These are phyloP conservation scores for Alternaria atra DNA, from an alignment of 2,329 filamentous ascomycete species.

Conservation along the genomic window DNA sequence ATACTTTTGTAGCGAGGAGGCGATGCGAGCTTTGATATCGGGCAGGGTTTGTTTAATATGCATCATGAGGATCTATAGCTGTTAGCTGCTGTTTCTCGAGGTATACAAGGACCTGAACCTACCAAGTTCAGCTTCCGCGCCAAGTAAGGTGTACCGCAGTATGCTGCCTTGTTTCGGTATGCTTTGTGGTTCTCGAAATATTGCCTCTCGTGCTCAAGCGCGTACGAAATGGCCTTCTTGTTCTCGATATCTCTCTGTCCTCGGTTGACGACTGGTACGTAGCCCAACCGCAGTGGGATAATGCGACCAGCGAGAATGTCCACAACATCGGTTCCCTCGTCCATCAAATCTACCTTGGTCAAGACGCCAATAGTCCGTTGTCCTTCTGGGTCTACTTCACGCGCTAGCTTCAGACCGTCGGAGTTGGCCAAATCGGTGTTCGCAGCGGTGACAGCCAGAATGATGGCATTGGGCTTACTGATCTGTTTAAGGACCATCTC, in stretches of 20 bases:
- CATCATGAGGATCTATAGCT: slow-evolving; percentile 90
- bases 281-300: slow-evolving; percentile 92
- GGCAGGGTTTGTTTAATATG: slow-evolving; percentile 99
- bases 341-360: slow-evolving; percentile 99
- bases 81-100: slow-evolving; percentile 34
- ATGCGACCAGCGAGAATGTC: slow-evolving; percentile 98
- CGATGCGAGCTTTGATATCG: slow-evolving; percentile 96
- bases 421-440: slow-evolving; percentile 99
- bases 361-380: slow-evolving; percentile 98
- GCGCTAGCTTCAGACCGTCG: slow-evolving; percentile 92
- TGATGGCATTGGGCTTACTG: slow-evolving; percentile 97
- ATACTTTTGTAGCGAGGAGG: slow-evolving; percentile 94
- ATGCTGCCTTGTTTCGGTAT: slow-evolving; percentile 97
- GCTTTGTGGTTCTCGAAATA: slow-evolving; percentile 99
- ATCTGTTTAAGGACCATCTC: slow-evolving; percentile 99
- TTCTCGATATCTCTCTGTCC: slow-evolving; percentile 99
- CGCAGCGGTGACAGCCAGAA: slow-evolving; percentile 93
- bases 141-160: slow-evolving; percentile 97
- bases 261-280: slow-evolving; percentile 97
- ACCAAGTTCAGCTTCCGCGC: slow-evolving; percentile 93
- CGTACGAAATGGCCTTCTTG: slow-evolving; percentile 90
- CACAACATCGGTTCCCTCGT: slow-evolving; percentile 96
- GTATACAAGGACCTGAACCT: slow-evolving; percentile 28
- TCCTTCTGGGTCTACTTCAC: slow-evolving; percentile 96
- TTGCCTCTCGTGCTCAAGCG: slow-evolving; percentile 91